phyloP scores from a whole-genome alignment of 2,329 filamentous ascomycete genomes.

The Byssoonygena ceratinophila region DNA sequence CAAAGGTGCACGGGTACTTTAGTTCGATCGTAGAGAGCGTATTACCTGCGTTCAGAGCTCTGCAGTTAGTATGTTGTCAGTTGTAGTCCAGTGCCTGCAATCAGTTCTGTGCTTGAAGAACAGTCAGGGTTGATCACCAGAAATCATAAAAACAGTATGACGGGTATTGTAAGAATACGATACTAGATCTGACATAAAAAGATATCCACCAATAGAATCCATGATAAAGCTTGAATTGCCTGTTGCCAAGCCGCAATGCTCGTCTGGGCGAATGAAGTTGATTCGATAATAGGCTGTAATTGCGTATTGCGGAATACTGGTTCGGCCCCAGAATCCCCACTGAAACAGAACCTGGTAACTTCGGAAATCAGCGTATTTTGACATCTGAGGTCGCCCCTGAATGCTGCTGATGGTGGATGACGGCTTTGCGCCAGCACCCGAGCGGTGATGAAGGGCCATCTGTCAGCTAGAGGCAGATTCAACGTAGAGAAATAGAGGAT shows the following conservation, averaged over 20 bases:
- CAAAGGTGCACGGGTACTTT: background rate
- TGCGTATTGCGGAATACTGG: background rate
- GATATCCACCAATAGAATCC: background rate
- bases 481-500: too few relatives aligned
- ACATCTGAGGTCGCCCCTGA: background rate
- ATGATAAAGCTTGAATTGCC: background rate
- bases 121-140: too few relatives aligned
- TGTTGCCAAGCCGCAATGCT: background rate
- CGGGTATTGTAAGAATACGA: background rate
- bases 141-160: too few relatives aligned
- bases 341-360: conserved; percentile 9
- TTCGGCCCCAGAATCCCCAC: background rate
- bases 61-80: too few relatives aligned
- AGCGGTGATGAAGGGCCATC: background rate
- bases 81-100: too few relatives aligned
- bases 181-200: background rate
- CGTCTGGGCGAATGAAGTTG: background rate
- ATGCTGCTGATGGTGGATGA: background rate
- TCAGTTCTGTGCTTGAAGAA: too few relatives aligned
- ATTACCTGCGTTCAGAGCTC: too few relatives aligned
- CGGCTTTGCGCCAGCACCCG: background rate
- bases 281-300: background rate
- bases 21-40: background rate
- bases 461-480: too few relatives aligned
- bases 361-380: conserved; percentile 3